These are phyloP conservation scores for Hypoxylon sp. DNA, from an alignment of 2,329 filamentous ascomycete genomes.

Conservation along the genomic window DNA sequence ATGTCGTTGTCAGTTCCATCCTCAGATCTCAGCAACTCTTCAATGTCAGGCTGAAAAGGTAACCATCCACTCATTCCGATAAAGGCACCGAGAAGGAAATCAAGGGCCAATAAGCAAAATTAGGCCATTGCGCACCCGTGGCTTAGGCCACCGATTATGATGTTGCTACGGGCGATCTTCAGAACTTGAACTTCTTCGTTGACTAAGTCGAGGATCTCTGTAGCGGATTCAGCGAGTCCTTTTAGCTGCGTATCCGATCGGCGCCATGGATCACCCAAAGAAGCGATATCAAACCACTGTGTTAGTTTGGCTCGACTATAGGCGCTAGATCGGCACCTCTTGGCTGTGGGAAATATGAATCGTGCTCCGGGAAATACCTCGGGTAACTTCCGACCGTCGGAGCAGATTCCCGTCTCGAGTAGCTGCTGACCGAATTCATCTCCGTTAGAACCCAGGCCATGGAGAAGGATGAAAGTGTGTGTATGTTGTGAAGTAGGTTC, in stretches of 20 bases:
- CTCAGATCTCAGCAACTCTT: constrained; percentile 24
- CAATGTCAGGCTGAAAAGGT: constrained; percentile 56
- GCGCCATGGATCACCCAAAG: constrained; percentile 56
- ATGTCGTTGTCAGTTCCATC: background rate
- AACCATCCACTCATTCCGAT: constrained; percentile 64
- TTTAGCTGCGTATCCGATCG: constrained; percentile 58
- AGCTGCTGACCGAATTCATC: constrained; percentile 52
- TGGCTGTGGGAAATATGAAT: constrained; percentile 66
- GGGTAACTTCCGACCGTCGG: constrained; percentile 52
- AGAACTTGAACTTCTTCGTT: constrained; percentile 49
- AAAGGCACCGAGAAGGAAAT: constrained; percentile 56
- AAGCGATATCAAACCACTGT: constrained; percentile 66
- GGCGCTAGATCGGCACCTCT: constrained; percentile 58
- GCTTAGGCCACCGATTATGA: constrained; percentile 68
- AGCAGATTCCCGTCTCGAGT: constrained; percentile 48
- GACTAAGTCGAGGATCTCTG: constrained; percentile 54
- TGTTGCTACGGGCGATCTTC: constrained; percentile 52
- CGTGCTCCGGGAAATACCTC: constrained; percentile 55
- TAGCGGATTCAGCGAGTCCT: constrained; percentile 59
- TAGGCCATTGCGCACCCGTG: constrained; percentile 65
- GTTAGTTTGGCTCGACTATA: constrained; percentile 59
- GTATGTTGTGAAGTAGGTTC: constrained; percentile 40
- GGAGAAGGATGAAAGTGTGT: constrained; percentile 43
- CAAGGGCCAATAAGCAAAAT: constrained; percentile 57
- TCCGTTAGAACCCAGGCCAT: constrained; percentile 43